phyloP scores from a whole-genome alignment of 441 rosid species.

The Viola pubescens region DNA sequence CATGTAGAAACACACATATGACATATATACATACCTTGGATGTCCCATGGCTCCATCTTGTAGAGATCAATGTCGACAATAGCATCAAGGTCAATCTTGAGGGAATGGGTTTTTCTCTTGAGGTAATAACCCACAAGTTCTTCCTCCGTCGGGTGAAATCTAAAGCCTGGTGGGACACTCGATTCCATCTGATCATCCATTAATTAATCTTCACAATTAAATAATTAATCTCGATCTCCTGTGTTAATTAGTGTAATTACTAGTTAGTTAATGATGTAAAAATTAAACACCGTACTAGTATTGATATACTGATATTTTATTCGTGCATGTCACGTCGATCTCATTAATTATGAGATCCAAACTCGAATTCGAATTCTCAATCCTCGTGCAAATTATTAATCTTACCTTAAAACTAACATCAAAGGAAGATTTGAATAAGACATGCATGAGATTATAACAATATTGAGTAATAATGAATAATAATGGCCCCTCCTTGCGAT shows the following conservation, averaged over 20 bases:
- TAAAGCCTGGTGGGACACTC: conserved; percentile 81
- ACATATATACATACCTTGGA: conserved; percentile 48
- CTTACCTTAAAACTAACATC: conserved; percentile 30
- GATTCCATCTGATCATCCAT: conserved; percentile 44
- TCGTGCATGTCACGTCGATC: no score
- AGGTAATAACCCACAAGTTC: conserved; percentile 94
- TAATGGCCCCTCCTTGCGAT: no score
- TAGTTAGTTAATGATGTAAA: no score
- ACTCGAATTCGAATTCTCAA: not conserved
- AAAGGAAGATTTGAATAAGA: conserved; percentile 26
- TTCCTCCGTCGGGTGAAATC: conserved; percentile 96
- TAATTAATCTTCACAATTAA: conserved; percentile 13
- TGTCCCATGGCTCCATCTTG: conserved; percentile 98
- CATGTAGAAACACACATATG: no score
- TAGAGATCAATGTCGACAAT: conserved; percentile 83
- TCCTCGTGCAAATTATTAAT: not conserved
- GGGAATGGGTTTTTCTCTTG: conserved; percentile 55
- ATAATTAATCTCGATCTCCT: conserved; percentile 1
- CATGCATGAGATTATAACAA: conserved; percentile 30
- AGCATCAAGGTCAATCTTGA: conserved; percentile 70
- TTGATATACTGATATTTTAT: no score
- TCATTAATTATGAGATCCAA: no score
- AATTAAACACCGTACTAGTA: no score
- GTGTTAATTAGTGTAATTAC: not conserved
- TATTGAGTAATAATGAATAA: conserved; percentile 20